Base-by-base conservation (phyloP, 2,329 filamentous ascomycete genomes). In the Colletotrichum sojae region DNA sequence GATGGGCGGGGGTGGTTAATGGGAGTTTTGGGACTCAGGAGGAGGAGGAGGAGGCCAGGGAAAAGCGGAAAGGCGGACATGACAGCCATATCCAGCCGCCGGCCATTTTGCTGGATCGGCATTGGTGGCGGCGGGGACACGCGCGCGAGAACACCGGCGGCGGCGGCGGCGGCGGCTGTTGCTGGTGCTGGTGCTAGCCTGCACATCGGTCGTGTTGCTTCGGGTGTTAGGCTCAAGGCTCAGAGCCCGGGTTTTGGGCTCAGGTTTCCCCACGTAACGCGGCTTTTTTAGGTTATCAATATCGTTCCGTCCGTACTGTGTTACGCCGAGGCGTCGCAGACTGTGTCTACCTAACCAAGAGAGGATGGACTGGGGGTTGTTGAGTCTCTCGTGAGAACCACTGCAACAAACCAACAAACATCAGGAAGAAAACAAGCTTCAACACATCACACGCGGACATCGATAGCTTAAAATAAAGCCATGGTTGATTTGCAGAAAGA, bases 101-200 rank as follows among this genome's bases (percentile, higher is more conserved):
- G 58, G 63, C 55, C 58, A 51, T 49, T 57, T 52, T 56, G 18
- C 59, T 53, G 59, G 53, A 63, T 57, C 65, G 46, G 59, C 58
- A 36, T 54, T 62, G 57, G 57, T 36, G 63, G 58, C 43, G 62
- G 54, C 25, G 62, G 61, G 43, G 54, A 15, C 13, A 43, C 40
- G 13, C 31, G 31, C 31, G 31, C 31, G 9, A 36, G 31, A 36
- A 36, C 31, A 43, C 40, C 15, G 40, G 40, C 40, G 40, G 40
- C 40, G 54, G 39, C 53, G 54, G 46, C 62, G 46, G 54, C 39
- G 31, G 31, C 31, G 31, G 31, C 31, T 2, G 22, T 5, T 25
- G 22, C 22, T 25, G 22, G 3, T 25, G 22, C 22, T 25, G 22
- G 3, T 25, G 31, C 31, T n/a, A n/a, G n/a, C n/a, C n/a, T 36